These are phyloP conservation scores for Tuctoria greenei DNA, from an alignment of 176 grass and related monocot species.

Conservation along the genomic window DNA sequence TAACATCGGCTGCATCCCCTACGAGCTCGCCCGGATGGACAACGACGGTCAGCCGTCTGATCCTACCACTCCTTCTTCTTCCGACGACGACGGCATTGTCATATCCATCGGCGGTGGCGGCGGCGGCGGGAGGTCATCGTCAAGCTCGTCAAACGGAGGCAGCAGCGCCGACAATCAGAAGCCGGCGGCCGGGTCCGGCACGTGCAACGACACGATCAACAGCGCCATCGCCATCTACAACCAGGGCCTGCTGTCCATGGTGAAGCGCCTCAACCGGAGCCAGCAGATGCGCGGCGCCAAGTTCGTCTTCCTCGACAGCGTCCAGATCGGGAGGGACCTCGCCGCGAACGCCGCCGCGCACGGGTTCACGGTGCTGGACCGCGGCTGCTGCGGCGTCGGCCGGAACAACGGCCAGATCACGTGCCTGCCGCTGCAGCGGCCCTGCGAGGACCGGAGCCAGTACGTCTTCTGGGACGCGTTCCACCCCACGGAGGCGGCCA, in stretches of 20 bases:
- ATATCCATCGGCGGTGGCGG: neutral
- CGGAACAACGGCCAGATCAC: conserved; percentile 96
- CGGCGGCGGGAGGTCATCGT: no score
- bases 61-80: neutral
- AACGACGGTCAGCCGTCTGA: neutral
- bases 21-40: conserved; percentile 71
- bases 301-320: conserved; percentile 67
- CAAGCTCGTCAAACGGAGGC: no score
- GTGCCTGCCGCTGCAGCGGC: conserved; percentile 74
- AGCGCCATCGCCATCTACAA: conserved; percentile 69
- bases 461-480: conserved; percentile 97
- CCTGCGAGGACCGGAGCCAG: conserved; percentile 58
- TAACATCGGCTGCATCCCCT: conserved; percentile 87
- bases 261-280: conserved; percentile 45
- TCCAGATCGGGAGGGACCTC: conserved; percentile 51
- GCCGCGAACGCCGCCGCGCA: conserved; percentile 49
- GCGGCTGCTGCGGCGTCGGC: conserved; percentile 86
- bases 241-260: conserved; percentile 61
- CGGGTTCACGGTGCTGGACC: conserved; percentile 74
- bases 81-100: neutral
- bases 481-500: conserved; percentile 85
- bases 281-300: conserved; percentile 31
- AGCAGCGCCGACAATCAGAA: neutral
- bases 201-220: conserved; percentile 83
- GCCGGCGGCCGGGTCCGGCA: neutral